phyloP scores from a whole-genome alignment of 1,284 basidiomycete genomes.

The Trametes versicolor region DNA sequence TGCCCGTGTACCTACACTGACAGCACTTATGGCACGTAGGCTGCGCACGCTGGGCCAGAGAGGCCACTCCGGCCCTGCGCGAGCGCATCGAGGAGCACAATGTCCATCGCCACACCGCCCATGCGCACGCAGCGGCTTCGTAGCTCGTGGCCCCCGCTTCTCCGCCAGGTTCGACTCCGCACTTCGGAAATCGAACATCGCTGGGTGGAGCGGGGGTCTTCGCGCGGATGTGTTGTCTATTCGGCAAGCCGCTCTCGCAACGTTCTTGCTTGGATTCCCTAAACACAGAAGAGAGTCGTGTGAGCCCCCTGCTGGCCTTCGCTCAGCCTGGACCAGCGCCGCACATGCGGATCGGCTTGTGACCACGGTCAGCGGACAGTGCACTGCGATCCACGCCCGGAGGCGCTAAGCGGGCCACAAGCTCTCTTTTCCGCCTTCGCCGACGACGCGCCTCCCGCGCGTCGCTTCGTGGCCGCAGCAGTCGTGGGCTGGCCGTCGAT shows the following conservation, averaged over 20 bases:
- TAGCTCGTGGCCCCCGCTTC: not conserved
- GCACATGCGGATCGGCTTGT: constrained; percentile 19
- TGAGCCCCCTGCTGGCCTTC: constrained; percentile 8
- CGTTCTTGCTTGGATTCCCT: constrained; percentile 1
- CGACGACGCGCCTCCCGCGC: not conserved
- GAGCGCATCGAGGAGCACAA: not conserved
- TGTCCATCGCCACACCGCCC: not conserved
- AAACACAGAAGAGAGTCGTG: constrained; percentile 8
- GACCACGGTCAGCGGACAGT: constrained; percentile 30
- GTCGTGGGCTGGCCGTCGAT: not conserved
- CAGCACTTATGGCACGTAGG: constrained; percentile 8
- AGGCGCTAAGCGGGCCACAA: not conserved
- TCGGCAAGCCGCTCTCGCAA: constrained; percentile 4
- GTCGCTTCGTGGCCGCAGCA: not conserved
- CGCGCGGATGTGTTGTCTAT: not conserved
- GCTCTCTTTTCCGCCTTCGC: not conserved
- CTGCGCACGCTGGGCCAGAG: not conserved
- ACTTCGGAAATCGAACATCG: not conserved
- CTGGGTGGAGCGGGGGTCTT: constrained; percentile 5
- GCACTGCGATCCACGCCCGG: constrained; percentile 6
- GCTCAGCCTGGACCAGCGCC: constrained; percentile 17
- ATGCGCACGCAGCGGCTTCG: constrained; percentile 6
- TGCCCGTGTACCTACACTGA: not conserved
- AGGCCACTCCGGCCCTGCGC: not conserved
- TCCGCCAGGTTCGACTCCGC: not conserved